These are phyloP conservation scores for Backusella macrospora DNA, from an alignment of 192 early-diverging fungal genomes.

Conservation along the genomic window DNA sequence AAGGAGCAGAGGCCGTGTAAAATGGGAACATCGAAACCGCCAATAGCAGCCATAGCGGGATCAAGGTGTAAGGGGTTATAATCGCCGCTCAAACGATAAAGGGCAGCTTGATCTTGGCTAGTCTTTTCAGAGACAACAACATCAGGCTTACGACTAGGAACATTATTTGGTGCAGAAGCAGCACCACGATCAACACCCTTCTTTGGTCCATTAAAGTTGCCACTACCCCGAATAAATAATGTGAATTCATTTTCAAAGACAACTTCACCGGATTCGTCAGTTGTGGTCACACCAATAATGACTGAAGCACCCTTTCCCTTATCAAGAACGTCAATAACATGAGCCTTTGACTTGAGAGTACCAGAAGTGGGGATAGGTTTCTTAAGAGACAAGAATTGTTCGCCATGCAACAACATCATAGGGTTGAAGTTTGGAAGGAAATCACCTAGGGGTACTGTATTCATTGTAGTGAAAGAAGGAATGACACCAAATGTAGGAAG, in stretches of 20 bases:
- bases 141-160: conserved; percentile 87
- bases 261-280: conserved; percentile 73
- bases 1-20: conserved; percentile 95
- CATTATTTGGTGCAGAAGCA: conserved; percentile 76
- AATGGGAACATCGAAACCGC: conserved; percentile 96
- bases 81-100: conserved; percentile 95
- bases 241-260: conserved; percentile 89
- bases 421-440: conserved; percentile 81
- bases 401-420: conserved; percentile 98
- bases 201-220: conserved; percentile 85
- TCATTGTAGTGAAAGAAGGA: conserved; percentile 73
- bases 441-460: conserved; percentile 68
- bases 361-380: conserved; percentile 87
- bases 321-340: conserved; percentile 92
- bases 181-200: conserved; percentile 72
- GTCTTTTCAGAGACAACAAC: conserved; percentile 85
- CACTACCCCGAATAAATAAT: conserved; percentile 91
- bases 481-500: conserved; percentile 95
- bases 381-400: conserved; percentile 92
- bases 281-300: conserved; percentile 78
- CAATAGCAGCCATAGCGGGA: conserved; percentile 89
- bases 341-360: conserved; percentile 72
- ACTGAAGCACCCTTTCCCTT: conserved; percentile 94
- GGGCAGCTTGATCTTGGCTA: conserved; percentile 84
- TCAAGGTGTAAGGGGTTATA: conserved; percentile 98